Percentiles rank a stretch among this genome's conserved stretches.
Evolutionary conservation across 2,329 filamentous ascomycete species (phyloP).

Genomic region (Ophiostoma piceae): DNA sequence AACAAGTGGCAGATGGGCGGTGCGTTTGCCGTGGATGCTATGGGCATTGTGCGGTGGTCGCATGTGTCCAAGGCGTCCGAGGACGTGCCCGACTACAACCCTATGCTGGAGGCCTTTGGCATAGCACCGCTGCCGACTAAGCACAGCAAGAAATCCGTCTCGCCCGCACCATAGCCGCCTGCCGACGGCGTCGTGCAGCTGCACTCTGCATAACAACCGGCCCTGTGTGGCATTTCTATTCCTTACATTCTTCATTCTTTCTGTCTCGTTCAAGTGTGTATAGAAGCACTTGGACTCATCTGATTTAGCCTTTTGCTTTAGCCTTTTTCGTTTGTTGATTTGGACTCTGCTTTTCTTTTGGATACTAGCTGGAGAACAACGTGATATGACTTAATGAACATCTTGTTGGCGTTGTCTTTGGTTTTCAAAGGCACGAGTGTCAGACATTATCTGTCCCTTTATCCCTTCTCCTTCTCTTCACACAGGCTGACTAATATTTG

Average conservation of each 20-base stretch:
- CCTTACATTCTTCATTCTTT: background rate
- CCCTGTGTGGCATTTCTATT: background rate
- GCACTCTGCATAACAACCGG: too few relatives aligned
- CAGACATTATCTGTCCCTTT: background rate
- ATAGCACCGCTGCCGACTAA: constrained; percentile 22
- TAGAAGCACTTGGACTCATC: background rate
- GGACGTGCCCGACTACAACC: constrained; percentile 49
- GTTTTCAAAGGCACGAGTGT: background rate
- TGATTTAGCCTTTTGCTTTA: background rate
- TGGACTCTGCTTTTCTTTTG: background rate
- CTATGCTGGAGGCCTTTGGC: constrained; percentile 22
- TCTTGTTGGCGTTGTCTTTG: background rate
- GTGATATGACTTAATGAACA: background rate
- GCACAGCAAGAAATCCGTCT: background rate
- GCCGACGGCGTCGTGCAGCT: background rate
- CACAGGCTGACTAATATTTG: background rate
- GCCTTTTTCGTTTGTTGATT: background rate
- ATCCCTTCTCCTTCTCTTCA: background rate
- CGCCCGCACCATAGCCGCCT: constrained; percentile 16
- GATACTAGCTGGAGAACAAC: background rate
- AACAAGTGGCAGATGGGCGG: constrained; percentile 64
- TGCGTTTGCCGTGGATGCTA: constrained; percentile 54
- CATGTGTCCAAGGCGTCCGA: constrained; percentile 45
- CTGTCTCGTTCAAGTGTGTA: constrained; percentile 1
- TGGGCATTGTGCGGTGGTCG: constrained; percentile 50